These are phyloP conservation scores for Gracilaria vermiculophylla DNA, from an alignment of 23 red algal species.

Conservation along the genomic window DNA sequence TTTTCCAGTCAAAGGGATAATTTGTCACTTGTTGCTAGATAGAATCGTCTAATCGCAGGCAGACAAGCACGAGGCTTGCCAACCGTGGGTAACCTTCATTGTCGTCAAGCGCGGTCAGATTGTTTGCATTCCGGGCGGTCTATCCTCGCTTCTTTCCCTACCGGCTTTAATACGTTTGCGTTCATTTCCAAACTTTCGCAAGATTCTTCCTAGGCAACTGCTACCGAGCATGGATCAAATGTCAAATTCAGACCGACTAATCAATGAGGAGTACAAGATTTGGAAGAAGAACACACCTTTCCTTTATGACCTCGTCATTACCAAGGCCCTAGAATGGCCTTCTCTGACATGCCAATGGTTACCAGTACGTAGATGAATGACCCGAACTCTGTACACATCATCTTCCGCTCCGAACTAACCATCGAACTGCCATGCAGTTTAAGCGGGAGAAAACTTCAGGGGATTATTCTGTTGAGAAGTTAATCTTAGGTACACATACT, in stretches of 20 bases:
- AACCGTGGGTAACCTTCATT: too few relatives aligned
- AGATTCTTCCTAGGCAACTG: too few relatives aligned
- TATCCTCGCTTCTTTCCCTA: too few relatives aligned
- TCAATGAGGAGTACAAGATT: slow-evolving; percentile 99
- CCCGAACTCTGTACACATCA: not conserved
- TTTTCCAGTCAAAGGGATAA: not conserved
- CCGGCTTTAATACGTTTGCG: too few relatives aligned
- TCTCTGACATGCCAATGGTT: slow-evolving; percentile 98
- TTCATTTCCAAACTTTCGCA: too few relatives aligned
- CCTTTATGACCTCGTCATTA: slow-evolving; percentile 91
- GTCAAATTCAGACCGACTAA: slow-evolving; percentile 52
- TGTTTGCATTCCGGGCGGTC: too few relatives aligned
- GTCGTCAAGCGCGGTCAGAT: too few relatives aligned
- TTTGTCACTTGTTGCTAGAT: too few relatives aligned
- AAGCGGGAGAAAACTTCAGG: slow-evolving; percentile 68
- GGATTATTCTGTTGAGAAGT: slow-evolving; percentile 78
- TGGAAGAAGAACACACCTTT: slow-evolving; percentile 99
- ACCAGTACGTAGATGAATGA: slow-evolving; percentile 37
- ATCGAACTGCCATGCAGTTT: slow-evolving; percentile 8
- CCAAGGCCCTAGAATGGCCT: slow-evolving; percentile 99
- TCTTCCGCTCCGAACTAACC: not conserved
- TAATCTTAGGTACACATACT: slow-evolving; percentile 97
- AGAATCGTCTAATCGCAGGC: too few relatives aligned
- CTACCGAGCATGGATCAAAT: slow-evolving; percentile 1
- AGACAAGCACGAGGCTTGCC: too few relatives aligned